Percentiles rank a stretch among this genome's conserved stretches.
phyloP scores from a whole-genome alignment of 331 rosid species.

The Stylosanthes scabra region DNA sequence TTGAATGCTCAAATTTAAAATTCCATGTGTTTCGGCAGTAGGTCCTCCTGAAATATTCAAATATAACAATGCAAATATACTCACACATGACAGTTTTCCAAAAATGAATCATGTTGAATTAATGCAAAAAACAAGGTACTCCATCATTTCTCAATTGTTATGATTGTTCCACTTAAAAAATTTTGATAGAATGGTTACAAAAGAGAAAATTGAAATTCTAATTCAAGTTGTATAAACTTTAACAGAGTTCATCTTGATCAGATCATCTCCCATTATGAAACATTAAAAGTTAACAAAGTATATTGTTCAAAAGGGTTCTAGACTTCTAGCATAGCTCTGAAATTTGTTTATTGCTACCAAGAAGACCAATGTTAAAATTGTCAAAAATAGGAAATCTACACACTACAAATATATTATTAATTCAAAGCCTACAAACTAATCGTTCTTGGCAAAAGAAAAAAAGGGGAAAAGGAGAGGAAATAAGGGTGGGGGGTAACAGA shows the following conservation, averaged over 20 bases:
- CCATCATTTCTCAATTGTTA: not conserved
- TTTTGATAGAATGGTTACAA: not conserved
- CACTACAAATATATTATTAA: constrained; percentile 7
- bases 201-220: constrained; percentile 19
- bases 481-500: no score
- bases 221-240: not conserved
- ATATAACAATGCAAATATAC: constrained; percentile 3
- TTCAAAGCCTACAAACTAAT: not conserved
- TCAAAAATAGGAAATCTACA: constrained; percentile 22
- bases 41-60: constrained; percentile 87
- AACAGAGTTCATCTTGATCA: not conserved
- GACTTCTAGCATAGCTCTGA: not conserved
- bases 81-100: no score
- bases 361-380: not conserved
- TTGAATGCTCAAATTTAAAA: constrained; percentile 76
- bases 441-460: no score
- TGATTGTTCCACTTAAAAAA: constrained; percentile 13
- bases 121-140: no score
- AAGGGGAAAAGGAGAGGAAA: not conserved
- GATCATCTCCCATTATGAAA: not conserved
- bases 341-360: not conserved
- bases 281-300: not conserved
- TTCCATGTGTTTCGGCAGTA: constrained; percentile 78
- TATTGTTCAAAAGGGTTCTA: not conserved
- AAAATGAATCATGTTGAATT: no score